Conservation (phyloP, 78 protist species). For the Dictyostelium discoideum region DNA sequence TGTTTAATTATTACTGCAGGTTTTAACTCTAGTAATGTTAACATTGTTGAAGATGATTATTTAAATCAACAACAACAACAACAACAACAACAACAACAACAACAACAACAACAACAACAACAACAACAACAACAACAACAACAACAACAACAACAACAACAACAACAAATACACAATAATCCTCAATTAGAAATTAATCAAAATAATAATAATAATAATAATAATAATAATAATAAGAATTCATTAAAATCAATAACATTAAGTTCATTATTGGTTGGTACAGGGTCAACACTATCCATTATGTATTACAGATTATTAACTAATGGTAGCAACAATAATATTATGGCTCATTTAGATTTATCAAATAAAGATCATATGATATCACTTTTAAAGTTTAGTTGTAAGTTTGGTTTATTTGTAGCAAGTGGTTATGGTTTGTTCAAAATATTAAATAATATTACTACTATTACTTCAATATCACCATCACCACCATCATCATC, state of each 20-base stretch:
- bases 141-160: not conserved
- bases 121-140: not conserved
- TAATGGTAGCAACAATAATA: not conserved
- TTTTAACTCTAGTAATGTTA: not conserved
- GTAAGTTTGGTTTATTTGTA: slow-evolving; percentile 39
- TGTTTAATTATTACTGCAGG: not conserved
- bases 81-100: not conserved
- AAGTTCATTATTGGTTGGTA: slow-evolving; percentile 11
- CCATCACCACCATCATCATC: not conserved
- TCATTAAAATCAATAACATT: slow-evolving; percentile 14
- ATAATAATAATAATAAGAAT: not conserved
- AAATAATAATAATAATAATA: not conserved
- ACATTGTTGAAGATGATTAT: not conserved
- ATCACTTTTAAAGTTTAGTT: slow-evolving; percentile 28
- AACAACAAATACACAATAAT: not conserved
- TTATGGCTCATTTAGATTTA: not conserved
- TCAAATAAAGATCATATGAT: not conserved
- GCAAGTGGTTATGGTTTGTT: slow-evolving; percentile 20
- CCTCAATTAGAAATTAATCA: not conserved
- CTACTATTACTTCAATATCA: not conserved
- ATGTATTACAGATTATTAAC: slow-evolving; percentile 1
- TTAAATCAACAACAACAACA: not conserved
- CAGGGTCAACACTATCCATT: slow-evolving; percentile 19
- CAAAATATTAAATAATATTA: not conserved
- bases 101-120: not conserved